These are phyloP conservation scores for Exophiala xenobiotica DNA, from an alignment of 2,329 filamentous ascomycete genomes.

Conservation along the genomic window DNA sequence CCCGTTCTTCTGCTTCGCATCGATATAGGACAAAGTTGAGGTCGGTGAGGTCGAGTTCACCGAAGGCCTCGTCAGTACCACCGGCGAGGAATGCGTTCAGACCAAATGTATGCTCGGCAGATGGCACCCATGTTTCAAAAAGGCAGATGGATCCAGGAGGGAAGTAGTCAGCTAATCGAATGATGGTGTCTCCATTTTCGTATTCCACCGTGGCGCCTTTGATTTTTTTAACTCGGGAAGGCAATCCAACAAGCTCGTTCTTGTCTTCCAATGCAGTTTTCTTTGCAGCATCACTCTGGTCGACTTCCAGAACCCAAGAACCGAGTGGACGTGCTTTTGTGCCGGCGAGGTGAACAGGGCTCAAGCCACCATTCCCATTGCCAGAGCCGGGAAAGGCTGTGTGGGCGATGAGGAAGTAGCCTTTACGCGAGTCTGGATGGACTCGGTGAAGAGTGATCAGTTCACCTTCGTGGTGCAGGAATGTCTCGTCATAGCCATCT, in stretches of 20 bases:
- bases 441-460: slow-evolving; percentile 96
- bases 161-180: slow-evolving; percentile 78
- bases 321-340: slow-evolving; percentile 84
- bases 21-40: slow-evolving; percentile 90
- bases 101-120: slow-evolving; percentile 77
- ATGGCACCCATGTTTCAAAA: slow-evolving; percentile 94
- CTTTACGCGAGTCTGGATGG: slow-evolving; percentile 86
- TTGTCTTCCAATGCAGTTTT: slow-evolving; percentile 66
- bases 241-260: slow-evolving; percentile 73
- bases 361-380: slow-evolving; percentile 77
- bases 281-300: slow-evolving; percentile 69
- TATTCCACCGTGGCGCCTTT: slow-evolving; percentile 71
- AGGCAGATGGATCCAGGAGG: slow-evolving; percentile 91
- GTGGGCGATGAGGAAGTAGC: slow-evolving; percentile 93
- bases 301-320: slow-evolving; percentile 89
- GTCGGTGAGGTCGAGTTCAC: slow-evolving; percentile 71
- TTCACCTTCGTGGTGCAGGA: slow-evolving; percentile 93
- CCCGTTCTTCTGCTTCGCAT: slow-evolving; percentile 83
- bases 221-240: slow-evolving; percentile 73
- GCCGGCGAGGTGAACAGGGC: slow-evolving; percentile 74
- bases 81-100: slow-evolving; percentile 84
- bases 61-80: slow-evolving; percentile 76
- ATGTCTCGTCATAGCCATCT: slow-evolving; percentile 90
- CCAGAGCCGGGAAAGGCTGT: slow-evolving; percentile 92
- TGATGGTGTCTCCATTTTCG: slow-evolving; percentile 71